A percentile compares a stretch with the other conserved stretches of the same genome.
Evolutionary conservation across 202 grass and related monocot species (phyloP).

Genomic region (Hordeum pubiflorum): DNA sequence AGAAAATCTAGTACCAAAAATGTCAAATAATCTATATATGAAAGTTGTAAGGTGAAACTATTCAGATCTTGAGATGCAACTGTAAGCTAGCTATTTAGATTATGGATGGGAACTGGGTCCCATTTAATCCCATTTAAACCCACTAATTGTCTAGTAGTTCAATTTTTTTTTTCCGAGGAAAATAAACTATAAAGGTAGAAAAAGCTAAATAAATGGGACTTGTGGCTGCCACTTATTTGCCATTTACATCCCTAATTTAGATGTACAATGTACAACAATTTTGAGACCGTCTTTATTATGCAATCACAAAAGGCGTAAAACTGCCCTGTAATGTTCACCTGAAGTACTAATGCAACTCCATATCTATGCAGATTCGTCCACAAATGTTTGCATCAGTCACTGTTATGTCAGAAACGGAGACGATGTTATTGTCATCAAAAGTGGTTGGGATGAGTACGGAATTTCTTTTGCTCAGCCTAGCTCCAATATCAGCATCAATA

Average conservation of each 20-base stretch:
- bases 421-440: conserved; percentile 80
- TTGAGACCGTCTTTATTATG: neutral
- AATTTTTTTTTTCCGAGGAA: no score
- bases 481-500: conserved; percentile 74
- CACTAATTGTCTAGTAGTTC: no score
- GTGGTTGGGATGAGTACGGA: conserved; percentile 93
- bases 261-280: neutral
- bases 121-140: no score
- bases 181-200: no score
- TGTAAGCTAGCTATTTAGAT: neutral
- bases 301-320: neutral
- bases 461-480: conserved; percentile 77
- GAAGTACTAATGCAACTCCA: conserved; percentile 16
- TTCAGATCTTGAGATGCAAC: neutral
- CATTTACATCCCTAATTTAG: no score
- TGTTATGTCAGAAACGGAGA: conserved; percentile 82
- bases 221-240: no score
- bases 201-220: no score
- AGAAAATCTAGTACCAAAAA: neutral
- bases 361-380: conserved; percentile 68
- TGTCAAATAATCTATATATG: neutral
- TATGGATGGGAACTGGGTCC: no score
- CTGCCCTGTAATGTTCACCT: neutral
- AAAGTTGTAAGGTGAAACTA: neutral
- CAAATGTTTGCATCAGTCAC: conserved; percentile 83